These are phyloP conservation scores for Capsella rubella DNA, from an alignment of 441 rosid species.

Conservation along the genomic window DNA sequence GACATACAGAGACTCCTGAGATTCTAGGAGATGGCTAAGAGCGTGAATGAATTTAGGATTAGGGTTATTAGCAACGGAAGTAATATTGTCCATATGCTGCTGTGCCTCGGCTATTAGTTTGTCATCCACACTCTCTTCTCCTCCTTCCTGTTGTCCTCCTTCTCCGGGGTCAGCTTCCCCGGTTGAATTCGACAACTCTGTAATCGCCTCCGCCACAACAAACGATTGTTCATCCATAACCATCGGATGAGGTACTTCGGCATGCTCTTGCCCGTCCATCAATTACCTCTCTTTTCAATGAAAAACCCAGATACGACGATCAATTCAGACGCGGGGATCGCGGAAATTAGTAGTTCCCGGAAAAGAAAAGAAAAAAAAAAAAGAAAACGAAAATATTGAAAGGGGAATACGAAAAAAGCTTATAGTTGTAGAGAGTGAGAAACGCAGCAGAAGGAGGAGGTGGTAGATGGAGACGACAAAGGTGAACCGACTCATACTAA, in stretches of 20 bases:
- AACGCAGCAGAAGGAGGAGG: conserved; percentile 31
- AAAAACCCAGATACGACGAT: conserved; percentile 18
- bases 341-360: conserved; percentile 5
- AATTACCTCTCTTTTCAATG: background rate
- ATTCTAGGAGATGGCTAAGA: conserved; percentile 78
- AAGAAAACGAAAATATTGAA: background rate
- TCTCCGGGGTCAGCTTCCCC: conserved; percentile 37
- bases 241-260: conserved; percentile 34
- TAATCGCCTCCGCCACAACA: conserved; percentile 21
- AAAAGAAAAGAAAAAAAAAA: background rate
- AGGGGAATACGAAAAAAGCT: background rate
- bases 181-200: conserved; percentile 2
- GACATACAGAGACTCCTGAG: conserved; percentile 73
- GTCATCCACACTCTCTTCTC: conserved; percentile 60
- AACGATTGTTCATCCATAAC: conserved; percentile 25
- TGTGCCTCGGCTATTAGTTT: conserved; percentile 79
- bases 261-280: conserved; percentile 39
- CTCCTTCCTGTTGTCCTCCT: conserved; percentile 50
- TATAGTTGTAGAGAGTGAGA: conserved; percentile 4
- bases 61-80: conserved; percentile 80
- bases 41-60: conserved; percentile 77
- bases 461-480: conserved; percentile 38
- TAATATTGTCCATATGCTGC: conserved; percentile 80
- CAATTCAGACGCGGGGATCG: conserved; percentile 22
- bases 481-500: conserved; percentile 35